These are phyloP conservation scores for Ceratobasidium sp. DNA, from an alignment of 1,284 basidiomycete species.

Conservation along the genomic window DNA sequence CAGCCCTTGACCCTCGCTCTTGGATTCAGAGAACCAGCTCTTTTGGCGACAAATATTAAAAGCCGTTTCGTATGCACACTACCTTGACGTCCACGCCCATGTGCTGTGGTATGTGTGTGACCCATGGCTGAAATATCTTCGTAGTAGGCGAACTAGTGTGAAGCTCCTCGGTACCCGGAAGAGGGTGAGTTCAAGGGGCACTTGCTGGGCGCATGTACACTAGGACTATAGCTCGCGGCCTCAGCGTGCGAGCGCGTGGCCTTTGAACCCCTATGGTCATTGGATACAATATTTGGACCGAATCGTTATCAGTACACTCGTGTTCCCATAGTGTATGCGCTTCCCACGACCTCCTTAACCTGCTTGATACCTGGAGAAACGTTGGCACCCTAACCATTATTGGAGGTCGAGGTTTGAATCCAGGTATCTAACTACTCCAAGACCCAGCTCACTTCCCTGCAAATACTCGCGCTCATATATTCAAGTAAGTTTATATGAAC, in stretches of 20 bases:
- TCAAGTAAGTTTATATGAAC: too few species aligned
- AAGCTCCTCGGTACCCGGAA: slow-evolving; percentile 14
- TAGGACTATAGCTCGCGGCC: slow-evolving; percentile 18
- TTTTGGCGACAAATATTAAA: slow-evolving; percentile 16
- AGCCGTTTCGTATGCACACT: slow-evolving; percentile 25
- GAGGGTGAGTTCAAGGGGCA: slow-evolving; percentile 19
- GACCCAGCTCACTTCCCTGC: too few species aligned
- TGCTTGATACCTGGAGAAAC: too few species aligned
- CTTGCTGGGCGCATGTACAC: slow-evolving; percentile 2
- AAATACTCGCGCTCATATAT: too few species aligned
- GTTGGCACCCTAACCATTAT: too few species aligned
- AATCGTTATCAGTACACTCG: too few species aligned
- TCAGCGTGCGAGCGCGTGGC: slow-evolving; percentile 28
- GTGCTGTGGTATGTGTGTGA: slow-evolving; percentile 24
- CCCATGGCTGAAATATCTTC: slow-evolving; percentile 17
- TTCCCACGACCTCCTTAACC: too few species aligned
- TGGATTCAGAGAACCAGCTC: slow-evolving; percentile 16
- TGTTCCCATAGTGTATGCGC: too few species aligned
- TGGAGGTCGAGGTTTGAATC: too few species aligned
- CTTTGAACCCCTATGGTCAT: background rate
- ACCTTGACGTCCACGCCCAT: background rate
- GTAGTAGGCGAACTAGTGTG: background rate
- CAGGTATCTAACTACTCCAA: too few species aligned
- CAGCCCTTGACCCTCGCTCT: slow-evolving; percentile 2
- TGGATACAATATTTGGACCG: background rate